Percentiles rank a stretch among this genome's conserved stretches.
Evolutionary conservation across 2,329 filamentous ascomycete species (phyloP).

Genomic region (Penicillium sp.): DNA sequence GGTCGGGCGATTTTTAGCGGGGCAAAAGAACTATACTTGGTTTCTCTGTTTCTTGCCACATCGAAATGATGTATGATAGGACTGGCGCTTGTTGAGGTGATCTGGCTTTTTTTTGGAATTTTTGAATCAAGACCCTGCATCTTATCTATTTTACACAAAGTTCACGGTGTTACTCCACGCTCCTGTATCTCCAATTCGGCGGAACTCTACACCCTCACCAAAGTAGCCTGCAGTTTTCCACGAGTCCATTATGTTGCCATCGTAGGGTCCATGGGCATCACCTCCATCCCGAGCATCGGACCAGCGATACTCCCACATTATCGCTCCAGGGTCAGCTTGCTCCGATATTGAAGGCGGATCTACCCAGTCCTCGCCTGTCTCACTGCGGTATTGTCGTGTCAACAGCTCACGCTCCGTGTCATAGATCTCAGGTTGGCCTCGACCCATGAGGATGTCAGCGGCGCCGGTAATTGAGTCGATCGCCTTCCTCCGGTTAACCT

Average conservation of each 20-base stretch:
- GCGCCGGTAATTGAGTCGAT: conserved; percentile 83
- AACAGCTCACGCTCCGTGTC: conserved; percentile 80
- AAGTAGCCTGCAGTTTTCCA: conserved; percentile 95
- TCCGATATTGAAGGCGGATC: conserved; percentile 40
- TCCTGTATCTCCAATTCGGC: conserved; percentile 51
- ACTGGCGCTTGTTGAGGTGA: conserved; percentile 33
- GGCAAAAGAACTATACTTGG: conserved; percentile 17
- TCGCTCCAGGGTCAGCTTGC: conserved; percentile 33
- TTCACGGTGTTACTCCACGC: conserved; percentile 50
- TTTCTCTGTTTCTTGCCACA: conserved; percentile 22
- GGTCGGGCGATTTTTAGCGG: conserved; percentile 11
- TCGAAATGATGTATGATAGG: conserved; percentile 38
- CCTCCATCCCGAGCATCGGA: conserved; percentile 77
- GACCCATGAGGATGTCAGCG: conserved; percentile 76
- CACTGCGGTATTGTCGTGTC: conserved; percentile 72
- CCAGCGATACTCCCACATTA: conserved; percentile 90
- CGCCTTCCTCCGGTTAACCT: conserved; percentile 62
- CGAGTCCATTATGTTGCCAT: conserved; percentile 75
- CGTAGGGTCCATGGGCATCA: conserved; percentile 78
- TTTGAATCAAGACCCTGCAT: conserved; percentile 16
- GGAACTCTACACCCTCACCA: conserved; percentile 75
- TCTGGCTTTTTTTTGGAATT: conserved; percentile 20
- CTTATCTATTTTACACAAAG: conserved; percentile 46
- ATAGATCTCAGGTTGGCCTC: conserved; percentile 86
- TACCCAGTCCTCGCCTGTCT: conserved; percentile 83